Evolutionary conservation across 176 grass and related monocot genomes (phyloP), one percentile per base, ranked within the genome.

Genomic region (Carex scoparia): DNA sequence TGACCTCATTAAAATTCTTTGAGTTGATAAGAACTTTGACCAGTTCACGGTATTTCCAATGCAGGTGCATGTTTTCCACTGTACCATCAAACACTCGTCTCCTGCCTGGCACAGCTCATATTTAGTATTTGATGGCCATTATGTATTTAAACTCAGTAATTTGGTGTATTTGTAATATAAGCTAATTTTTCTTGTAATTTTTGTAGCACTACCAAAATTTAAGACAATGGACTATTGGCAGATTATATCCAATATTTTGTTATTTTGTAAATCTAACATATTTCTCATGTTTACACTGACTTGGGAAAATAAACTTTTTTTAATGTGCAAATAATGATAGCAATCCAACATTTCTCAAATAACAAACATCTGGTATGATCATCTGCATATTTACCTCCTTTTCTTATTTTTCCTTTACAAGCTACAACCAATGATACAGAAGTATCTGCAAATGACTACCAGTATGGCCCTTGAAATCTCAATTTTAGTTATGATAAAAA

Each of bases 31-130:
- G 68, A 66, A 98, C 87, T 80, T 98, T 98, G 30, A 98, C 92
- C 15, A 95, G 48, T 84, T 98, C 95, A 84, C 95, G 92, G 84
- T 98, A 94, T 32, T 98, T 98, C 95, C 95, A 98, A 83, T 98
- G 95, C 89, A 98, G 90, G 88, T 98, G 95, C 92, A 98, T 98
- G 64, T 95, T 98, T 82, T 98, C 95, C 28, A 98, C 89, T 13
- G 93, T 94, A 65, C 93, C 95, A 27, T 94, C 93, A 89, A 98
- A 98, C 84, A 98, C 93, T 79, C 95, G 93, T 86, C 95, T 93
- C 82, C 93, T 98, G 23, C 93, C 95, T 95, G 87, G 88, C 87
- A 27, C 12, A 69, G 51, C 55, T 70, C 27, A 18, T 56, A 74
- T 76, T 55, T 54, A 87, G 35, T 62, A 79, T 79, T 66, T 40